Percentiles rank a stretch among this genome's conserved stretches.
Conservation (phyloP, 306 rosid genomes). For the Castanea crenata region DNA sequence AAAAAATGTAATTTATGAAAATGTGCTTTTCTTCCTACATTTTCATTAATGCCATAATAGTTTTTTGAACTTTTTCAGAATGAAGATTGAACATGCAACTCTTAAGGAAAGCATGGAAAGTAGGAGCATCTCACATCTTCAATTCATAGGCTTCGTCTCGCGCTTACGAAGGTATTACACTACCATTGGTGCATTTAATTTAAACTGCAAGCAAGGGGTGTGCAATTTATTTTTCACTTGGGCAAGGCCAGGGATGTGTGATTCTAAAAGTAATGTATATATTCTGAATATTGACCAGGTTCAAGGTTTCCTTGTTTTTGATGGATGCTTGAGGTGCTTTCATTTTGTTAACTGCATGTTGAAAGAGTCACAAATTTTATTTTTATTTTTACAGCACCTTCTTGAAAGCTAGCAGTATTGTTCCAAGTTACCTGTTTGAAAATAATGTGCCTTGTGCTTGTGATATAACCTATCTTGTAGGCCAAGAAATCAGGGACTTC, state of each 20-base stretch:
- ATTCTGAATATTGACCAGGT: not conserved
- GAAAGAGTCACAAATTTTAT: not conserved
- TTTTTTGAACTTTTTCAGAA: constrained; percentile 34
- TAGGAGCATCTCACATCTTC: constrained; percentile 66
- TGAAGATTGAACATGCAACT: constrained; percentile 85
- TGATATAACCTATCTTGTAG: constrained; percentile 38
- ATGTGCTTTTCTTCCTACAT: constrained; percentile 11
- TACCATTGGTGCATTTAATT: not conserved
- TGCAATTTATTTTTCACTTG: not conserved
- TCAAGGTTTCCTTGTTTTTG: not conserved
- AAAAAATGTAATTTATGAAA: constrained; percentile 3
- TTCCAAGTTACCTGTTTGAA: not conserved
- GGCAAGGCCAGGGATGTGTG: not conserved
- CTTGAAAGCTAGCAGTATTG: constrained; percentile 15
- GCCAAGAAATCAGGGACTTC: constrained; percentile 48
- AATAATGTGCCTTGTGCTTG: constrained; percentile 15
- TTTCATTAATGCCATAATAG: constrained; percentile 8
- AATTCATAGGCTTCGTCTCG: constrained; percentile 77
- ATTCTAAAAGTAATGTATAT: not conserved
- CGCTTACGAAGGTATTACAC: constrained; percentile 64
- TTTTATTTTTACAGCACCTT: not conserved
- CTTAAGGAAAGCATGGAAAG: constrained; percentile 83
- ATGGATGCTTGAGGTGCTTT: not conserved
- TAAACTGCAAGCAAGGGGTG: not conserved
- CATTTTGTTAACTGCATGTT: not conserved